Base-by-base conservation (phyloP, 164 flowering plant genomes). In the Macadamia integrifolia region DNA sequence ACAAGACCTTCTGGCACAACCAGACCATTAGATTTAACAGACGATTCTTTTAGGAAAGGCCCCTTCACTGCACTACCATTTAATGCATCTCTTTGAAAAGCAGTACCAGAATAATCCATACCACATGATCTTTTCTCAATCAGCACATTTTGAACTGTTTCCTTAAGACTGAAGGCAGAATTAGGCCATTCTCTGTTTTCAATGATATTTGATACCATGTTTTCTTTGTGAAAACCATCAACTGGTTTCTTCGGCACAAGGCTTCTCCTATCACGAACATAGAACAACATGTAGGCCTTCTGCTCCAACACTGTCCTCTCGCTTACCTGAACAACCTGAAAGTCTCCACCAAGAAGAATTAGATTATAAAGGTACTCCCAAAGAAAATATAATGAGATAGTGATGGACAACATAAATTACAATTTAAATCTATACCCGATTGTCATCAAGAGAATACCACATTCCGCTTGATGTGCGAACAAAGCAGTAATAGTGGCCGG, bases 281-380 rank as follows among this genome's bases (percentile, higher is more conserved):
- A 95, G 68, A 95, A 95, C 71, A 95, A 71, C 98, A 95, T 95
- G 75, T 95, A 95, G 13, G 99, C 99, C 81, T 91, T 87, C 77
- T 95, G 99, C 14, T 87, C 85, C 72, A 92, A 69, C 55, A 92
- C 98, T 15, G 44, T 71, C 74, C 67, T 83, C 76, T 95, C 96
- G 71, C 82, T 83, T 6, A 91, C 98, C 75, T 82, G 89, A 64
- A 70, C 48, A 70, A 94, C 99, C 99, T 94, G 82, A 64, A 68
- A 7, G 53, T 18, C 53, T 61, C 7, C 52, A 67, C 32, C 30
- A 56, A 60, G 29, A 6, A 31, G 17, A 15, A 14, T 30, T 1
- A 61, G 23, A 48, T 14, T 14, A 55, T 58, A 43, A 70, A 42
- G 15, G 6, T 17, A 13, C 9, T 46, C 30, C 15, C 3, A 15